phyloP scores from a whole-genome alignment of 1,139 yeast genomes.

The Taiozyma onychis region DNA sequence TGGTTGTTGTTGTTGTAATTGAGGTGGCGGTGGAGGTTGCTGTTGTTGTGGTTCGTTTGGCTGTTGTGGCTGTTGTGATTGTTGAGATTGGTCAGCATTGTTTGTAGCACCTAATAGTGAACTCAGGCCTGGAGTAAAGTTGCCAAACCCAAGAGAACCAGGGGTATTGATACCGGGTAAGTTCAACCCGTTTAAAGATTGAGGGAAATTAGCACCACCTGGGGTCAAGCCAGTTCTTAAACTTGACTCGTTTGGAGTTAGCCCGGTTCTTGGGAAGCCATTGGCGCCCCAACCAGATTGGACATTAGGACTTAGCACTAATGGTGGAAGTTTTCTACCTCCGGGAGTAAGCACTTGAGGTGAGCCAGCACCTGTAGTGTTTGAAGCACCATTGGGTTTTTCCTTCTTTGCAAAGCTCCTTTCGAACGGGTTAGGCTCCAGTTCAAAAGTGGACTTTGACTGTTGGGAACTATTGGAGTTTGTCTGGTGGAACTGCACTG shows the following conservation, averaged over 20 bases:
- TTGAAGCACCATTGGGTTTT: slow-evolving; percentile 15
- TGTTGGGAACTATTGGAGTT: background rate
- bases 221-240: slow-evolving; percentile 63
- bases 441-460: slow-evolving; percentile 42
- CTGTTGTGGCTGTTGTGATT: slow-evolving; percentile 10
- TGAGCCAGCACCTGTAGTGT: slow-evolving; percentile 23
- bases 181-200: slow-evolving; percentile 25
- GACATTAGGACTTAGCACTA: slow-evolving; percentile 32
- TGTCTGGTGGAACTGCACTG: background rate
- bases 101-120: slow-evolving; percentile 32
- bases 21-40: slow-evolving; percentile 2
- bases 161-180: slow-evolving; percentile 43
- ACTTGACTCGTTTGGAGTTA: slow-evolving; percentile 67
- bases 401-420: slow-evolving; percentile 66
- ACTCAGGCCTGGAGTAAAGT: slow-evolving; percentile 38
- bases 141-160: slow-evolving; percentile 23
- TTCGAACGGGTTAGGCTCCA: slow-evolving; percentile 96
- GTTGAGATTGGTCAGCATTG: slow-evolving; percentile 17
- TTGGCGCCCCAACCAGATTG: slow-evolving; percentile 22
- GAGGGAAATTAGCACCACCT: slow-evolving; percentile 26
- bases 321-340: slow-evolving; percentile 50
- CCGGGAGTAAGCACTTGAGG: slow-evolving; percentile 59
- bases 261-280: slow-evolving; percentile 42
- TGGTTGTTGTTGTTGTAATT: slow-evolving; percentile 1
- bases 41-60: slow-evolving; percentile 3